phyloP scores from a whole-genome alignment of 495 filamentous ascomycete species.

The Xylaria acuta region DNA sequence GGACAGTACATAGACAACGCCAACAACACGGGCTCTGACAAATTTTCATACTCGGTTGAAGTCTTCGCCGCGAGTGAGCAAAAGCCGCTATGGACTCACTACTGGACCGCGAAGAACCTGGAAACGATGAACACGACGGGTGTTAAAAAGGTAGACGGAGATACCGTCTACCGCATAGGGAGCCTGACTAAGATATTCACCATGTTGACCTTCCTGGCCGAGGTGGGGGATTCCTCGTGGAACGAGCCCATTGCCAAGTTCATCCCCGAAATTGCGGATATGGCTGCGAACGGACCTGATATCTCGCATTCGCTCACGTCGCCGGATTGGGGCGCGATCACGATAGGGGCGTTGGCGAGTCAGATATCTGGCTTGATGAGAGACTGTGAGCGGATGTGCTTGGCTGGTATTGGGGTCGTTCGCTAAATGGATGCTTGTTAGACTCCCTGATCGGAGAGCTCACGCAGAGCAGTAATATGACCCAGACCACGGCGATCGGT shows the following conservation, averaged over 20 bases:
- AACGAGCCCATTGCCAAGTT: conserved; percentile 55
- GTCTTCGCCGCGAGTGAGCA: conserved; percentile 53
- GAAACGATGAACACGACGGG: conserved; percentile 45
- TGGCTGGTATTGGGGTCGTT: background rate
- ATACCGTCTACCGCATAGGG: conserved; percentile 56
- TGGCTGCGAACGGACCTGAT: conserved; percentile 45
- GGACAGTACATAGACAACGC: conserved; percentile 42
- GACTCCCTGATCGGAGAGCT: conserved; percentile 50
- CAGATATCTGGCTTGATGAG: conserved; percentile 60
- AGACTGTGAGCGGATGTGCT: conserved; percentile 39
- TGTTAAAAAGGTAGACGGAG: conserved; percentile 45
- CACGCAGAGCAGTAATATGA: conserved; percentile 44
- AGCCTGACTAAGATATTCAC: conserved; percentile 60
- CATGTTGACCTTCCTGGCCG: conserved; percentile 49
- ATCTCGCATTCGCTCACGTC: conserved; percentile 45
- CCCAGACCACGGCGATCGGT: conserved; percentile 35
- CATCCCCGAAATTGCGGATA: conserved; percentile 58
- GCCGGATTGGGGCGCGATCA: conserved; percentile 61
- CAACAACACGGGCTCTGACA: conserved; percentile 43
- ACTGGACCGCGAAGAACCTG: conserved; percentile 55
- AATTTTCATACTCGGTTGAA: conserved; percentile 56
- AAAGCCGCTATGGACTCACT: conserved; percentile 51
- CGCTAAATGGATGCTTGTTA: conserved; percentile 34
- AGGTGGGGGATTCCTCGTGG: conserved; percentile 45
- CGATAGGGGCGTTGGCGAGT: conserved; percentile 59